These are phyloP conservation scores for Trichoderma sp. DNA, from an alignment of 2,329 filamentous ascomycete species.

Conservation along the genomic window DNA sequence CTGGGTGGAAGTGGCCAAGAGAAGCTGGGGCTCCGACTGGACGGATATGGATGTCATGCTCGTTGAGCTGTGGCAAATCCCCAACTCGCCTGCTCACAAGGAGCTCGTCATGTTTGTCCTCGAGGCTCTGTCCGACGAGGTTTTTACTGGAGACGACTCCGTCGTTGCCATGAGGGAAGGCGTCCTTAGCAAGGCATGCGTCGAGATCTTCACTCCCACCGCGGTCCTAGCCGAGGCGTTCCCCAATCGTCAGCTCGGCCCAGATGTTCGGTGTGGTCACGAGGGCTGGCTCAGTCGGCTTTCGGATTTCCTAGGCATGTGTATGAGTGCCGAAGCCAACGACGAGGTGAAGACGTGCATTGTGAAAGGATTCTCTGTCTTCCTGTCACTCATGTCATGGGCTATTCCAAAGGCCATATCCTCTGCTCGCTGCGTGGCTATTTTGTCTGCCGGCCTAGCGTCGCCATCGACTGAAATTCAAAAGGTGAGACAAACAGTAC, in stretches of 20 bases:
- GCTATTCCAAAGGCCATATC: slow-evolving; percentile 78
- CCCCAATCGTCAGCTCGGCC: slow-evolving; percentile 64
- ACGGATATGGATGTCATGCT: slow-evolving; percentile 88
- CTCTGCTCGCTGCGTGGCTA: slow-evolving; percentile 65
- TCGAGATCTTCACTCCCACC: slow-evolving; percentile 88
- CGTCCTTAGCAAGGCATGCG: slow-evolving; percentile 80
- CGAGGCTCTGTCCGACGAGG: slow-evolving; percentile 89
- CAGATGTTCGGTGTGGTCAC: slow-evolving; percentile 69
- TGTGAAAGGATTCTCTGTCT: slow-evolving; percentile 70
- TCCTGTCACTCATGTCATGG: slow-evolving; percentile 82
- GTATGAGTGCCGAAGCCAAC: slow-evolving; percentile 63
- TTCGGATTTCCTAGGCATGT: slow-evolving; percentile 69
- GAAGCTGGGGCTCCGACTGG: slow-evolving; percentile 91
- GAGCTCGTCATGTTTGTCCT: slow-evolving; percentile 85
- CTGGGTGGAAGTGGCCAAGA: slow-evolving; percentile 93
- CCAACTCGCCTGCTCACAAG: slow-evolving; percentile 63
- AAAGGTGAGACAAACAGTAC: slow-evolving; percentile 48
- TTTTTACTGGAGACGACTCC: slow-evolving; percentile 87
- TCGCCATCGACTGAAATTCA: slow-evolving; percentile 69
- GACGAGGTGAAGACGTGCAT: slow-evolving; percentile 67
- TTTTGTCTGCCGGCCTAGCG: slow-evolving; percentile 68
- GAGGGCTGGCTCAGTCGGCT: slow-evolving; percentile 87
- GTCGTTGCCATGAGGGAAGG: slow-evolving; percentile 79
- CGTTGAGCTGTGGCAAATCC: slow-evolving; percentile 75
- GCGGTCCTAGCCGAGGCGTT: slow-evolving; percentile 72